Base-by-base conservation (phyloP, 2,329 filamentous ascomycete species). In the Fusarium pseudonygamai region DNA sequence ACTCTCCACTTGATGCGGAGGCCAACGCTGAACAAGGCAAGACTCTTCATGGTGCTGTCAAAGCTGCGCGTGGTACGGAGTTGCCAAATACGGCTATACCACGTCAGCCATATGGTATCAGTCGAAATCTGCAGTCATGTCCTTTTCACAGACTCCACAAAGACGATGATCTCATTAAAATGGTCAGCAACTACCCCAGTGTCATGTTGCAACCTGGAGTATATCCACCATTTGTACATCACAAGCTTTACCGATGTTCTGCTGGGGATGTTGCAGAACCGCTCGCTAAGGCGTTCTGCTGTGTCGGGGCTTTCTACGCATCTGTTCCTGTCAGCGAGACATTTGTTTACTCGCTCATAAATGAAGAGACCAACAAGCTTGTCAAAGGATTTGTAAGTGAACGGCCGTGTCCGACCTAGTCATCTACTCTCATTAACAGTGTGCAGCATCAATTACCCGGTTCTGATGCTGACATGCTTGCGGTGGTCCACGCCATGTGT, bases 341-440 rank as follows among this genome's bases (percentile, higher is more conserved):
- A 22, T 53, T 53, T 26, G 49, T 53, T 18, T 26, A 53, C 32
- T 53, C 32, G 11, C 49, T 53, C 9, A 53, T 53, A 36, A 53
- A 53, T 11, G 49, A 53, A 3, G 49, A 53, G 32, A 53, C 32
- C 3, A 53, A 26, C 5, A 53, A 53, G 18, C 49, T 53, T 22
- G 49, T 53, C 3, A 53, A 36, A 37, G 49, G 49, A 36, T 53
- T 53, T 53, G 32, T 53, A 22, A 53, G 49, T 53, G 5, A 15
- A 22, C 4, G 2, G 9, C 6, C n/a, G 9, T 11, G 3, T 0
- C 3, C 1, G 3, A 20, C 4, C 4, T 24, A 34, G 12, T 20
- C 12, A 15, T 7, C 1, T 1, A 20, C 4, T 20, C 10, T 2
- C 24, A 26, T 2, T 53, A 22, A 53, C n/a, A 26, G 6, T 26